Conservation (phyloP, 208 protist genomes). For the Trypanosomatidae sp. region DNA sequence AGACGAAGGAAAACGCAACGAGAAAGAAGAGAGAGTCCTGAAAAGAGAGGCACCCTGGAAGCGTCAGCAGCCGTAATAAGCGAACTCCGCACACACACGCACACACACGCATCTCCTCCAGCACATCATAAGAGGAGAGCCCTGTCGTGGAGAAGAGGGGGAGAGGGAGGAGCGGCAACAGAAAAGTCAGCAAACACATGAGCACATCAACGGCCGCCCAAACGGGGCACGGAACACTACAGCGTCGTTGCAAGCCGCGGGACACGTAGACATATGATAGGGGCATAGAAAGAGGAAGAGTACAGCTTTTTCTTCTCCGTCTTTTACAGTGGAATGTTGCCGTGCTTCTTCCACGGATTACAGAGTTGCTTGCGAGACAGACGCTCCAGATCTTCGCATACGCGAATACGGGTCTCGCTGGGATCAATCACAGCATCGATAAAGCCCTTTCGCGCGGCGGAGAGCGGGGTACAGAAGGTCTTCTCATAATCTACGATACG, state of each 20-base stretch:
- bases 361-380: slow-evolving; percentile 83
- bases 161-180: not conserved
- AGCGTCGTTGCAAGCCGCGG: not conserved
- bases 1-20: too few relatives aligned
- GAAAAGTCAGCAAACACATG: not conserved
- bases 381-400: slow-evolving; percentile 94
- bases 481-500: slow-evolving; percentile 75
- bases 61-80: too few relatives aligned
- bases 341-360: slow-evolving; percentile 94
- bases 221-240: not conserved
- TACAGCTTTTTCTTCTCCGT: not conserved
- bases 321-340: slow-evolving; percentile 95
- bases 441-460: slow-evolving; percentile 91
- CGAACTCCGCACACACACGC: too few relatives aligned
- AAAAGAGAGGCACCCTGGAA: too few relatives aligned
- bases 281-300: not conserved
- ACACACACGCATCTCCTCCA: too few relatives aligned
- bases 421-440: slow-evolving; percentile 96
- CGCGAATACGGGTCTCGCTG: slow-evolving; percentile 62
- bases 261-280: not conserved
- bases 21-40: too few relatives aligned
- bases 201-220: not conserved
- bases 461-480: slow-evolving; percentile 91
- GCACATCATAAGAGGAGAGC: too few relatives aligned
- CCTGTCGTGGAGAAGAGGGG: too few relatives aligned